phyloP scores from a whole-genome alignment of 2,329 filamentous ascomycete species.

The Ascochyta pisi region DNA sequence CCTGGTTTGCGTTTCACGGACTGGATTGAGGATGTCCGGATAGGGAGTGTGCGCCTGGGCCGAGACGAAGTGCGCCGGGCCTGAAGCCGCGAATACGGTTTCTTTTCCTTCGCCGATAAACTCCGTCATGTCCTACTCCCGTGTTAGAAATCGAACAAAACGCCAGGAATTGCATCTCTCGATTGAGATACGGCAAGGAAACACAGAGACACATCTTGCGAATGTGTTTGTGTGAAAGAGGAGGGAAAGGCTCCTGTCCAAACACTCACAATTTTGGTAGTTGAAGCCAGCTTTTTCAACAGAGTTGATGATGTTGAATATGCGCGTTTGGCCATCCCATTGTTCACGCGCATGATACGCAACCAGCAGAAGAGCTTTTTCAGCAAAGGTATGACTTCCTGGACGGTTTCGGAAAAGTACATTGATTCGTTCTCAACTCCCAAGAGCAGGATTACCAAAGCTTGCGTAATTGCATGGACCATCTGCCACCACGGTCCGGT shows the following conservation, averaged over 20 bases:
- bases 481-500: slow-evolving; percentile 50
- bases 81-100: background rate
- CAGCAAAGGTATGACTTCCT: slow-evolving; percentile 33
- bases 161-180: background rate
- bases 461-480: slow-evolving; percentile 45
- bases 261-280: slow-evolving; percentile 18
- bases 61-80: background rate
- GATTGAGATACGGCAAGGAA: too few relatives aligned
- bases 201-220: background rate
- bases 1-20: slow-evolving; percentile 2
- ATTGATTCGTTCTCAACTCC: slow-evolving; percentile 42
- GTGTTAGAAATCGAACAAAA: background rate
- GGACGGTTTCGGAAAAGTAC: slow-evolving; percentile 24
- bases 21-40: slow-evolving; percentile 11
- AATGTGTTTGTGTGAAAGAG: background rate
- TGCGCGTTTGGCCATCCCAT: slow-evolving; percentile 41
- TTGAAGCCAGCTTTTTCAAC: slow-evolving; percentile 21
- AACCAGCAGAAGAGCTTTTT: slow-evolving; percentile 47
- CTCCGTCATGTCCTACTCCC: slow-evolving; percentile 23
- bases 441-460: slow-evolving; percentile 46
- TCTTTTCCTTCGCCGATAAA: slow-evolving; percentile 22
- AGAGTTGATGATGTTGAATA: slow-evolving; percentile 30
- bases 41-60: slow-evolving; percentile 1
- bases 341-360: slow-evolving; percentile 36
- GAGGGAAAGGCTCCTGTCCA: background rate